Evolutionary conservation across 1,284 basidiomycete species (phyloP), one percentile per base, ranked within the genome.

Genomic region (Cryptococcus amylolentus): DNA sequence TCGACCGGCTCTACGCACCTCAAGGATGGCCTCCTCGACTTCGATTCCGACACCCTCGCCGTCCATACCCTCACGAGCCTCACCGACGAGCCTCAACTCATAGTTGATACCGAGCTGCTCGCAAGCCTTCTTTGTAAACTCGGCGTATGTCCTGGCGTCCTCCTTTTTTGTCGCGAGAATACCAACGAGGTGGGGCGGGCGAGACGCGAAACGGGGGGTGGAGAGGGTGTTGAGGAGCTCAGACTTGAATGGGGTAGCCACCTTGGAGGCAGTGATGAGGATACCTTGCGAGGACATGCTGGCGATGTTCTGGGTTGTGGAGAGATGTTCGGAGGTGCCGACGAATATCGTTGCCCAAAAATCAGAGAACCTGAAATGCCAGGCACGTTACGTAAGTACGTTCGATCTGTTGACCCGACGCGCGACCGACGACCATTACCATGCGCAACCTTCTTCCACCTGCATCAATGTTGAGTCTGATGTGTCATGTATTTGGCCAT

Each of bases 51-150:
- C 82, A 12, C 78, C 80, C 12, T 77, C 73, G 18, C 73, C 72
- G 44, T 76, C 77, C 57, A 73, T 69, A 12, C 71, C 73, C 41
- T 75, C 71, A 8, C 66, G 81, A 72, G 65, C 82, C 72, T 73
- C 84, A 57, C 71, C 91, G 14, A 86, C 86, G 56, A 79, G 81
- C 63, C 84, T 85, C 57, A 93, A 80, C 55, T 91, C 86, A 75
- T 93, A 98, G 53, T 88, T 84, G 59, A 98, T 86, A 0, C 92
- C 93, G 40, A 97, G 83, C 43, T 86, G 86, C 55, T 89, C 84
- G 76, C 94, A 98, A 60, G 94, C 91, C 70, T 88, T 92, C 75
- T 83, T 84, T 43, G 95, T 98, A 77, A 96, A 98, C 64, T 94
- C 88, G 16, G 95, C 90, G 71, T 98, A 98, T 62, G 84, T 87